Percentiles rank a stretch among this genome's conserved stretches.
Conservation (phyloP, 1,139 yeast species). For the Hyphopichia khmerensis region DNA sequence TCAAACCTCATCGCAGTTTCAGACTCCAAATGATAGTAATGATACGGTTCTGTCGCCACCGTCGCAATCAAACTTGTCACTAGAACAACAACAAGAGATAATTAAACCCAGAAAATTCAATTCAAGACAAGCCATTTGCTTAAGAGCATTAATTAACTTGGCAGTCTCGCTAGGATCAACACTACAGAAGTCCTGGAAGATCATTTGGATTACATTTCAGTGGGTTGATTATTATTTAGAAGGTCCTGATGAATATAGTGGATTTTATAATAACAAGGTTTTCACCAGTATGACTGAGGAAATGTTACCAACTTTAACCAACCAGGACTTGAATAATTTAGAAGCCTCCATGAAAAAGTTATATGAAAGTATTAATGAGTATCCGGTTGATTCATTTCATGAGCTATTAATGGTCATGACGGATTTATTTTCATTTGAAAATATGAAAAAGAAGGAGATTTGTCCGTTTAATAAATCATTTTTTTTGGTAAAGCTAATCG, state of each 20-base stretch:
- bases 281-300: conserved; percentile 18
- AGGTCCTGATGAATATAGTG: conserved; percentile 55
- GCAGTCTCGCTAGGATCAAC: conserved; percentile 79
- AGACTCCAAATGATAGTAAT: neutral
- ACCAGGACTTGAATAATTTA: conserved; percentile 51
- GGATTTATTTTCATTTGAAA: conserved; percentile 22
- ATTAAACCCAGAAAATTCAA: conserved; percentile 44
- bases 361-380: conserved; percentile 58
- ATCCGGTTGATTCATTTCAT: conserved; percentile 48
- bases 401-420: conserved; percentile 47
- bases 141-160: conserved; percentile 73
- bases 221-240: conserved; percentile 66
- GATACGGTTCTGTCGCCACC: neutral
- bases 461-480: conserved; percentile 46
- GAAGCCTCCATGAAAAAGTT: conserved; percentile 59
- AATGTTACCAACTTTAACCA: conserved; percentile 24
- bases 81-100: neutral
- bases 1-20: conserved; percentile 1
- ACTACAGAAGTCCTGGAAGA: conserved; percentile 66
- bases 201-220: conserved; percentile 68
- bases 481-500: conserved; percentile 37
- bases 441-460: conserved; percentile 10
- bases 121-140: conserved; percentile 68
- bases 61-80: neutral
- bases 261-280: conserved; percentile 15